phyloP scores from a whole-genome alignment of 805 yeast genomes.

The Candida multigemmis region DNA sequence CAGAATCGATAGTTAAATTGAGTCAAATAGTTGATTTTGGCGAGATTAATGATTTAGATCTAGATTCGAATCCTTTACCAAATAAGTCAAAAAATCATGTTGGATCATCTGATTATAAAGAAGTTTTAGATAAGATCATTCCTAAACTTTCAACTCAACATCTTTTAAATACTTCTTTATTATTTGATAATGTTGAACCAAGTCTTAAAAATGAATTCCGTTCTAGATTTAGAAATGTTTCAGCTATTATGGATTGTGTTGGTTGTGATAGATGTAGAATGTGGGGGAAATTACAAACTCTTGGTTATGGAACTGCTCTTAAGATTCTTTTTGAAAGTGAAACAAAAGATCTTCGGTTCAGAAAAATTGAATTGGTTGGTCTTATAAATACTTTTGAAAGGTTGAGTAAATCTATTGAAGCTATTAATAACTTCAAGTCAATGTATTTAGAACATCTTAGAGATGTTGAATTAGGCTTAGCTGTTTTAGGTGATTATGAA shows the following conservation, averaged over 20 bases:
- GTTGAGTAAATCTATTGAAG: conserved; percentile 71
- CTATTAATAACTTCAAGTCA: conserved; percentile 62
- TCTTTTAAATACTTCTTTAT: conserved; percentile 37
- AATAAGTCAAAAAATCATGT: no score
- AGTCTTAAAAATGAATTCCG: conserved; percentile 79
- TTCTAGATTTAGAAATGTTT: conserved; percentile 76
- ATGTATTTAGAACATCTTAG: conserved; percentile 37
- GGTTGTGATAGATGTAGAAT: conserved; percentile 96
- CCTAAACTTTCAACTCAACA: conserved; percentile 31
- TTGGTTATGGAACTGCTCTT: conserved; percentile 95
- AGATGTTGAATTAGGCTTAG: conserved; percentile 29
- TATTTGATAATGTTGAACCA: conserved; percentile 37
- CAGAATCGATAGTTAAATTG: conserved; percentile 68
- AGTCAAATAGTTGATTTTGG: conserved; percentile 11
- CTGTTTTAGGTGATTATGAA: conserved; percentile 33
- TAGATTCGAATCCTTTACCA: no score
- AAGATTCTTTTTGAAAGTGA: conserved; percentile 76
- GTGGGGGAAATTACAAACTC: conserved; percentile 97
- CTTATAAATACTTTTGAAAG: conserved; percentile 89
- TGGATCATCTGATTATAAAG: conserved; percentile 9
- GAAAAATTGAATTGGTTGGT: conserved; percentile 81
- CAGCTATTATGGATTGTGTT: conserved; percentile 94
- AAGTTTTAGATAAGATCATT: conserved; percentile 17
- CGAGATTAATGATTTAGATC: conserved; percentile 27
- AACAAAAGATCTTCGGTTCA: conserved; percentile 45